These are phyloP conservation scores for Colletotrichum spaethianum DNA, from an alignment of 2,329 filamentous ascomycete genomes.

Conservation along the genomic window DNA sequence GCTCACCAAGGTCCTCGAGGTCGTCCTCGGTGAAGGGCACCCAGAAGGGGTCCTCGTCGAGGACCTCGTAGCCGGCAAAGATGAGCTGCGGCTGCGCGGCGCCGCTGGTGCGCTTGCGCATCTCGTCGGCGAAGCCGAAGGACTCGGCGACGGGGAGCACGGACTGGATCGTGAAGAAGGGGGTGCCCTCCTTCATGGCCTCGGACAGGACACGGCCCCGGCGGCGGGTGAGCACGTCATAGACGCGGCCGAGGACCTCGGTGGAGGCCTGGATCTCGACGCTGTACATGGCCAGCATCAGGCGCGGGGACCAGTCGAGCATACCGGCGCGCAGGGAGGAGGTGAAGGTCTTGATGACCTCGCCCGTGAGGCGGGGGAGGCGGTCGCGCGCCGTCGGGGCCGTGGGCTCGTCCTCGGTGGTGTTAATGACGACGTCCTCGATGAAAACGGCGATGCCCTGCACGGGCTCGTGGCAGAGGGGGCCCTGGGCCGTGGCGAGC, in stretches of 20 bases:
- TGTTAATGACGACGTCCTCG: constrained; percentile 77
- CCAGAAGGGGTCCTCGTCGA: constrained; percentile 98
- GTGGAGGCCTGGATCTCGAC: constrained; percentile 98
- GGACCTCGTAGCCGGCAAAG: constrained; percentile 91
- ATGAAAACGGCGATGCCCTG: constrained; percentile 94
- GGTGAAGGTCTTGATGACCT: constrained; percentile 91
- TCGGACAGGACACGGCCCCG: constrained; percentile 92
- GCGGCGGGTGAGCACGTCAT: constrained; percentile 96
- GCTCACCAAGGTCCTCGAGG: constrained; percentile 93
- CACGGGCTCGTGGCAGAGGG: constrained; percentile 92
- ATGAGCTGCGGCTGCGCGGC: constrained; percentile 93
- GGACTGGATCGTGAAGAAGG: constrained; percentile 94
- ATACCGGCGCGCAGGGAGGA: constrained; percentile 88
- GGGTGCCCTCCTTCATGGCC: constrained; percentile 92
- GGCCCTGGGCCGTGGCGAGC: constrained; percentile 88
- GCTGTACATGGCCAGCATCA: constrained; percentile 97
- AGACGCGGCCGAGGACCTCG: constrained; percentile 94
- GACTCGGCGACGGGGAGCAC: constrained; percentile 93
- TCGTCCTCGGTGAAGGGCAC: constrained; percentile 97
- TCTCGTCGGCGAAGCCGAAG: constrained; percentile 97
- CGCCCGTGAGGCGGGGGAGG: constrained; percentile 87
- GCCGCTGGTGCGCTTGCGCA: constrained; percentile 92
- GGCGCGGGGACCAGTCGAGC: constrained; percentile 95
- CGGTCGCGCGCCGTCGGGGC: constrained; percentile 72
- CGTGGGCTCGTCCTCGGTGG: constrained; percentile 63